phyloP scores from a whole-genome alignment of 1,139 yeast species.

The Hansenula lynferdii region DNA sequence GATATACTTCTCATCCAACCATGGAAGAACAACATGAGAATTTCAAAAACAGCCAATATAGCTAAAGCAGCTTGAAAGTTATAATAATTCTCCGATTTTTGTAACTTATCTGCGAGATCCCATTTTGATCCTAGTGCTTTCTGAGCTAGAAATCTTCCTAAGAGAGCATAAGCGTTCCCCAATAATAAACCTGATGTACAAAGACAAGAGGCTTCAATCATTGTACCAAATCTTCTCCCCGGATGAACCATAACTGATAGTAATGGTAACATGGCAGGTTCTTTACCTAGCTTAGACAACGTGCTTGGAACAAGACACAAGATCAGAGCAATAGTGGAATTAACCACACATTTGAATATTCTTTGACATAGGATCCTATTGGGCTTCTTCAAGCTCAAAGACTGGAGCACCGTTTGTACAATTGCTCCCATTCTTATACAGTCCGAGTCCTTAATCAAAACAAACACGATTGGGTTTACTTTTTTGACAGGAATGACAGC shows the following conservation, averaged over 20 bases:
- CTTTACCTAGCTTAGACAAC: constrained; percentile 30
- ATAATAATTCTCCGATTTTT: constrained; percentile 23
- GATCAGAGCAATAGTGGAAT: constrained; percentile 35
- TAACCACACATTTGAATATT: constrained; percentile 33
- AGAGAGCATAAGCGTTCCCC: constrained; percentile 38
- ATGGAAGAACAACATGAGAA: constrained; percentile 39
- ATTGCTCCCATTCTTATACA: too few relatives aligned
- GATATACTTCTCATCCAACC: constrained; percentile 45
- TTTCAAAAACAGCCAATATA: constrained; percentile 38
- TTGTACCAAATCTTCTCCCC: constrained; percentile 42
- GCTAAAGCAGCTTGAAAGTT: constrained; percentile 36
- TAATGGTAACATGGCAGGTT: constrained; percentile 38
- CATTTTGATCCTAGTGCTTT: constrained; percentile 28
- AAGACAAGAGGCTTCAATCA: constrained; percentile 36
- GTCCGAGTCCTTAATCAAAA: too few relatives aligned
- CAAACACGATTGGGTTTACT: too few relatives aligned
- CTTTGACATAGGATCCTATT: constrained; percentile 23
- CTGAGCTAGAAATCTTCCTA: constrained; percentile 38
- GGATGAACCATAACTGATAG: constrained; percentile 44
- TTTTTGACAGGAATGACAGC: too few relatives aligned
- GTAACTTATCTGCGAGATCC: constrained; percentile 23
- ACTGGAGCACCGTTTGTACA: too few relatives aligned
- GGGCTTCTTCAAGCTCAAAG: constrained; percentile 5
- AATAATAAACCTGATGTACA: constrained; percentile 35
- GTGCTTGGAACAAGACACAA: constrained; percentile 34